Percentiles rank a stretch among this genome's conserved stretches.
Evolutionary conservation across 2,329 filamentous ascomycete species (phyloP).

Genomic region (Fusarium globosum): DNA sequence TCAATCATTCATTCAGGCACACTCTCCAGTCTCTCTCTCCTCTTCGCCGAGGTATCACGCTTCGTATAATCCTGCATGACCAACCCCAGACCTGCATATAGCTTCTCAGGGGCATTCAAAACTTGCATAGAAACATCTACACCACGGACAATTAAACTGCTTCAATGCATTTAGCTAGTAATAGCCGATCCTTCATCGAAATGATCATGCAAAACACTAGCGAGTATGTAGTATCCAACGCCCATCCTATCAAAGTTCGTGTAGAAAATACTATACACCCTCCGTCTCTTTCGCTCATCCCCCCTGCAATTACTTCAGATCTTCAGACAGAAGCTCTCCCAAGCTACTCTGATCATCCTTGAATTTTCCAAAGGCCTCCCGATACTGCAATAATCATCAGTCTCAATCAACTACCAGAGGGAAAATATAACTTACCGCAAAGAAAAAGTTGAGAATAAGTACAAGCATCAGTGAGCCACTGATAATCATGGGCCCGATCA

Average conservation of each 20-base stretch:
- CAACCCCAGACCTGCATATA: slow-evolving; percentile 3
- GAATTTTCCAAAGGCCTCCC: slow-evolving; percentile 48
- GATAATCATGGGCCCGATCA: slow-evolving; percentile 85
- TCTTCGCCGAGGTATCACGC: not conserved
- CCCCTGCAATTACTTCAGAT: slow-evolving; percentile 42
- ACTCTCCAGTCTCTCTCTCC: not conserved
- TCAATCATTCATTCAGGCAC: not conserved
- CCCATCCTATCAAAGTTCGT: slow-evolving; percentile 12
- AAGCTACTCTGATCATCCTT: slow-evolving; percentile 28
- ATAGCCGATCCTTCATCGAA: not conserved
- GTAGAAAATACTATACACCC: slow-evolving; percentile 17
- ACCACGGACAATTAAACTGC: not conserved
- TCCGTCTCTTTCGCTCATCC: slow-evolving; percentile 1
- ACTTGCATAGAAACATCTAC: not conserved
- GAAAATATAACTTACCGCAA: slow-evolving; percentile 72
- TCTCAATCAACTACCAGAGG: not conserved
- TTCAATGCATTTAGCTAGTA: not conserved
- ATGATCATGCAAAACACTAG: slow-evolving; percentile 19
- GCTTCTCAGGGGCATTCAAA: not conserved
- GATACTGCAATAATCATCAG: slow-evolving; percentile 45
- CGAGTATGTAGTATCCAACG: slow-evolving; percentile 32
- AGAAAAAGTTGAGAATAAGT: slow-evolving; percentile 86
- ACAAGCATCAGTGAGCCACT: slow-evolving; percentile 82
- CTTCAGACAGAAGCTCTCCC: slow-evolving; percentile 41
- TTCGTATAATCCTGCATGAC: not conserved